phyloP scores from a whole-genome alignment of 2,329 filamentous ascomycete species.

The Fusarium odoratissimum region DNA sequence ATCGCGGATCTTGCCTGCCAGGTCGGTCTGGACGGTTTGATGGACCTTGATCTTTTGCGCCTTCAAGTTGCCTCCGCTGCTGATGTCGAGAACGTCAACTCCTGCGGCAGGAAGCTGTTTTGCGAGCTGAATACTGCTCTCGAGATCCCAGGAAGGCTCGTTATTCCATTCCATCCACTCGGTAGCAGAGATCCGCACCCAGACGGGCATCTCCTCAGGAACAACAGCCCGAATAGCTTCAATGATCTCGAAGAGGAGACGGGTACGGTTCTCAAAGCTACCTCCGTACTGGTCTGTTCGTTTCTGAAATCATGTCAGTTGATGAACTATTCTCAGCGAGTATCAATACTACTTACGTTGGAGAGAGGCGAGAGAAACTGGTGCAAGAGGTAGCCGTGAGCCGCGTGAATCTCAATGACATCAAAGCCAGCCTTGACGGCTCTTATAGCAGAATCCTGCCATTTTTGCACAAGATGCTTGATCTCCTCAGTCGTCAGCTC shows the following conservation, averaged over 20 bases:
- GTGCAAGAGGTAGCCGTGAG: conserved; percentile 74
- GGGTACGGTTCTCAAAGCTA: conserved; percentile 72
- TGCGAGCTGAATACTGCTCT: conserved; percentile 60
- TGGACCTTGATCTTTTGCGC: conserved; percentile 69
- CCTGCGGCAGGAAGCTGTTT: conserved; percentile 75
- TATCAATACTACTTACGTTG: conserved; percentile 56
- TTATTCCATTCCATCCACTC: conserved; percentile 68
- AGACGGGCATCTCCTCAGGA: conserved; percentile 65
- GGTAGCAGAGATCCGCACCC: conserved; percentile 70
- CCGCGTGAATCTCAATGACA: conserved; percentile 75
- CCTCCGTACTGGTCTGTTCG: conserved; percentile 75
- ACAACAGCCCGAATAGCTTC: conserved; percentile 63
- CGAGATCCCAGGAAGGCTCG: conserved; percentile 72
- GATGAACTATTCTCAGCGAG: background rate
- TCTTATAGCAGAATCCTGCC: conserved; percentile 66
- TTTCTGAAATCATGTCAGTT: conserved; percentile 50
- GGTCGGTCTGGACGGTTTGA: conserved; percentile 78
- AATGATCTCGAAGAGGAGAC: conserved; percentile 68
- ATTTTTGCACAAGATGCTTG: conserved; percentile 70
- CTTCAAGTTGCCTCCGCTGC: conserved; percentile 76
- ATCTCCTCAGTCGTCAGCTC: conserved; percentile 79
- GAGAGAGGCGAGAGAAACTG: conserved; percentile 71
- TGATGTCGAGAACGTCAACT: conserved; percentile 86
- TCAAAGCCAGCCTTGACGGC: conserved; percentile 79
- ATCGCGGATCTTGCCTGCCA: conserved; percentile 78